Evolutionary conservation across 2,329 filamentous ascomycete genomes (phyloP), one percentile per base, ranked within the genome.

Genomic region (Leptographium galeiforme): DNA sequence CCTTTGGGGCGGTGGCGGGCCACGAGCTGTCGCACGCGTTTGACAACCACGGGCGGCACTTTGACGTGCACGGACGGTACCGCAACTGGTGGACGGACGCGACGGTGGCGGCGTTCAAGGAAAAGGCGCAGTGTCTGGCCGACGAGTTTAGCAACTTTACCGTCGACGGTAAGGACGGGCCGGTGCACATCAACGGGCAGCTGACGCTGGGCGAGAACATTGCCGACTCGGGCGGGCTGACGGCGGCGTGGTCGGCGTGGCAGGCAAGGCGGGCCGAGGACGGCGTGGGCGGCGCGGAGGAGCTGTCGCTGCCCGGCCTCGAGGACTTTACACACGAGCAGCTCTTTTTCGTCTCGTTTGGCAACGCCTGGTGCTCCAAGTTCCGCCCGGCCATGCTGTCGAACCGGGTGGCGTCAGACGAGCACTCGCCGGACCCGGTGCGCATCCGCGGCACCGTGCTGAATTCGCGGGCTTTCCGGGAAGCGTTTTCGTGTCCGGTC

Each of bases 21-120:
- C 84, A 87, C 61, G 83, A 87, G 63, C 72, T 87, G 8, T 82
- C 79, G 4, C 84, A 87, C 58, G 82, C 79, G 13, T 86, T 87
- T 60, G 84, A 87, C 63, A 81, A 75, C 38, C 77, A 73, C 0
- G 83, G 83, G 10, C 73, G 80, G 18, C 75, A 81, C 59, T 85
- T 79, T 58, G 80, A 87, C 60, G 70, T 81, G 58, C 78, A 75
- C 44, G 82, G 81, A 25, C 83, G 81, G 60, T 78, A 76, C 61
- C 81, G 76, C 0, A 73, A 81, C 56, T 86, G 83, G 82, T 86
- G 82, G 82, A 77, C 79, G 16, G 69, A 81, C 10, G 63, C 68
- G 39, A 85, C 81, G 2, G 70, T 82, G 4, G 61, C 71, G 6
- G 76, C 70, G 1, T 87, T 85, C 62, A 64, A 76, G 52, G 67